Conservation (phyloP, 108 stramenopile species). For the Cyclotella sp. region DNA sequence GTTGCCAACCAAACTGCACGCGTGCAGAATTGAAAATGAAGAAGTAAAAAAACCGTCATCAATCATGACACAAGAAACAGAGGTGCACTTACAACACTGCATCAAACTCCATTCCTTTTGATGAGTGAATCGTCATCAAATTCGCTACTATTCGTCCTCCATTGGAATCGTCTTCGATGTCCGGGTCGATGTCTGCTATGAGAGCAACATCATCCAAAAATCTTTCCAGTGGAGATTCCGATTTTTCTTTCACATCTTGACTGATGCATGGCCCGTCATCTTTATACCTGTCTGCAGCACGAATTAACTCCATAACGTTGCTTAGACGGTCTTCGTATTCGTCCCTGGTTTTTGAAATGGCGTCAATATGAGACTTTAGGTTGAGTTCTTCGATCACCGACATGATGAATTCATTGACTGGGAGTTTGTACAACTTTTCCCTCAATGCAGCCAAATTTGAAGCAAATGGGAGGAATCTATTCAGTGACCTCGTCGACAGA, state of each 20-base stretch:
- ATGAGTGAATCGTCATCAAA: conserved; percentile 92
- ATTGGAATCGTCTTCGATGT: conserved; percentile 35
- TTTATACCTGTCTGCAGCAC: conserved; percentile 67
- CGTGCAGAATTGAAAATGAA: not conserved
- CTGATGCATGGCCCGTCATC: conserved; percentile 61
- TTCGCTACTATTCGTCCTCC: conserved; percentile 67
- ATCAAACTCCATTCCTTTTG: conserved; percentile 94
- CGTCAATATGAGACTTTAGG: conserved; percentile 67
- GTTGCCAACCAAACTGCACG: conserved; percentile 65
- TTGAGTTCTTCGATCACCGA: conserved; percentile 62
- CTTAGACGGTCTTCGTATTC: conserved; percentile 75
- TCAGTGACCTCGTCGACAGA: conserved; percentile 68
- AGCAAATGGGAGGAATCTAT: conserved; percentile 70
- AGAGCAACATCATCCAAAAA: conserved; percentile 85
- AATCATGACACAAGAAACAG: not conserved
- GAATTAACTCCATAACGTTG: conserved; percentile 73
- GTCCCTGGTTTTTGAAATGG: conserved; percentile 71
- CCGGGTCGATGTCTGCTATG: conserved; percentile 66
- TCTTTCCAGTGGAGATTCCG: conserved; percentile 58
- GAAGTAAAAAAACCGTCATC: not conserved
- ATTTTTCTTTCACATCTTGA: conserved; percentile 11
- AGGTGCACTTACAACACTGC: conserved; percentile 68
- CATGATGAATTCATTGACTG: conserved; percentile 58
- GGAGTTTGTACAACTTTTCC: conserved; percentile 38
- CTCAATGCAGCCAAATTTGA: conserved; percentile 54